A percentile compares a stretch with the other conserved stretches of the same genome.
phyloP scores from a whole-genome alignment of 2,329 filamentous ascomycete genomes.

The Hymenoscyphus infarciens region DNA sequence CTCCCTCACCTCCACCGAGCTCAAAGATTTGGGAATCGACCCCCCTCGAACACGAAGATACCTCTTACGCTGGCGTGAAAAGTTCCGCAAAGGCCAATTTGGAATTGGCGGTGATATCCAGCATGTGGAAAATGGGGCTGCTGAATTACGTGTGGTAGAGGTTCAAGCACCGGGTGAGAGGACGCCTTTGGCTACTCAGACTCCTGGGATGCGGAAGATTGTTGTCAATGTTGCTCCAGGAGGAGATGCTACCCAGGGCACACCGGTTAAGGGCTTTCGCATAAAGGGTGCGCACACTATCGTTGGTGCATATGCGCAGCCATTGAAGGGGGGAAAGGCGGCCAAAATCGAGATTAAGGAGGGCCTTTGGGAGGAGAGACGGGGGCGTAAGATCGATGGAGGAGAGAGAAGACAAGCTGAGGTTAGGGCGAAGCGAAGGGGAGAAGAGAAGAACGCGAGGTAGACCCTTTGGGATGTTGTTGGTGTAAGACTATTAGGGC shows the following conservation, averaged over 20 bases:
- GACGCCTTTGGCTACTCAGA: slow-evolving; percentile 48
- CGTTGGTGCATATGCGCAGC: slow-evolving; percentile 68
- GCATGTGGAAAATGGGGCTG: slow-evolving; percentile 59
- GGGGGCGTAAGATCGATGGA: slow-evolving; percentile 90
- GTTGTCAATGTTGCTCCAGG: slow-evolving; percentile 56
- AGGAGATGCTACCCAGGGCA: slow-evolving; percentile 43
- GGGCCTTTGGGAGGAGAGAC: slow-evolving; percentile 87
- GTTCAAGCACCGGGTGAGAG: slow-evolving; percentile 26
- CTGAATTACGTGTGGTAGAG: slow-evolving; percentile 49
- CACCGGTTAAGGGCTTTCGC: slow-evolving; percentile 60
- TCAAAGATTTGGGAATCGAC: slow-evolving; percentile 82
- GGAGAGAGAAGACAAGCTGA: slow-evolving; percentile 87
- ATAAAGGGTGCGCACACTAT: slow-evolving; percentile 68
- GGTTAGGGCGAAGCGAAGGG: slow-evolving; percentile 81
- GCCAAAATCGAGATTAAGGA: slow-evolving; percentile 70
- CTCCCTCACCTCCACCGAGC: slow-evolving; percentile 69
- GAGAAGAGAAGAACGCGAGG: slow-evolving; percentile 56
- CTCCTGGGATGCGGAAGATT: slow-evolving; percentile 49
- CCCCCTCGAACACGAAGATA: slow-evolving; percentile 79
- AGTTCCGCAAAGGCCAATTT: slow-evolving; percentile 72
- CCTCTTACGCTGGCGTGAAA: slow-evolving; percentile 81
- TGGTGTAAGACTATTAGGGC: slow-evolving; percentile 31
- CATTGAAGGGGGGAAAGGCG: slow-evolving; percentile 60
- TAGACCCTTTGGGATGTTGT: slow-evolving; percentile 21
- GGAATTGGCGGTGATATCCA: slow-evolving; percentile 81